Evolutionary conservation across 2,329 filamentous ascomycete genomes (phyloP), one percentile per base, ranked within the genome.

Genomic region (Hymenoscyphus infarciens): DNA sequence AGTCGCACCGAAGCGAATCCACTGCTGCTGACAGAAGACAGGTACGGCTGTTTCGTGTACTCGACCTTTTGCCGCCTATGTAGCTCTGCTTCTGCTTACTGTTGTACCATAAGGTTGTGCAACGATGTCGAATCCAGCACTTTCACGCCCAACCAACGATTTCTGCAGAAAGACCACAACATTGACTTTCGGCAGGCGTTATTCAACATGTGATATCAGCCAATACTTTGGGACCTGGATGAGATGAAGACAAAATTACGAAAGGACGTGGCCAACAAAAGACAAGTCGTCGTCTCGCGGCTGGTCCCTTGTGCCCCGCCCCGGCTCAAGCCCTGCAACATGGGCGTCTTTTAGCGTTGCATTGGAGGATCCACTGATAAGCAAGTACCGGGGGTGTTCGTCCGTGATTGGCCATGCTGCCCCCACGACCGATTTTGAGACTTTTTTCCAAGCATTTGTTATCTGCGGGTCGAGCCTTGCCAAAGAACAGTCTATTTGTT

Each of bases 401-500:
- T 22, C 13, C 22, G 45, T 52, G 8, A 52, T 52, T 52, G 8
- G 45, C 10, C 19, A 52, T 5, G 10, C 19, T 22, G 7, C 45
- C 10, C 19, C 45, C 45, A 22, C 45, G 19, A 25, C 45, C 45
- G 45, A 52, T 13, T 52, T 49, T 49, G 42, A 22, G 33, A 49
- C 19, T 13, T 25, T 49, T 45, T 45, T 49, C 42, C 19, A 52
- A 22, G 45, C 5, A 22, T 52, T 25, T 52, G 45, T 52, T 52
- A 52, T 52, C 19, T 52, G 45, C 45, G 45, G 45, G 45, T 52
- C 19, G 45, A 52, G 45, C 45, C 45, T 52, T 52, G 45, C 45
- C 19, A 52, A 19, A 49, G 42, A 22, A 49, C 42, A 1, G n/a
- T 19, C 42, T 19, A 19, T 19, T 49, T 49, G n/a, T 25, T 11